phyloP scores from a whole-genome alignment of 441 rosid genomes.

The Daphne laureola region DNA sequence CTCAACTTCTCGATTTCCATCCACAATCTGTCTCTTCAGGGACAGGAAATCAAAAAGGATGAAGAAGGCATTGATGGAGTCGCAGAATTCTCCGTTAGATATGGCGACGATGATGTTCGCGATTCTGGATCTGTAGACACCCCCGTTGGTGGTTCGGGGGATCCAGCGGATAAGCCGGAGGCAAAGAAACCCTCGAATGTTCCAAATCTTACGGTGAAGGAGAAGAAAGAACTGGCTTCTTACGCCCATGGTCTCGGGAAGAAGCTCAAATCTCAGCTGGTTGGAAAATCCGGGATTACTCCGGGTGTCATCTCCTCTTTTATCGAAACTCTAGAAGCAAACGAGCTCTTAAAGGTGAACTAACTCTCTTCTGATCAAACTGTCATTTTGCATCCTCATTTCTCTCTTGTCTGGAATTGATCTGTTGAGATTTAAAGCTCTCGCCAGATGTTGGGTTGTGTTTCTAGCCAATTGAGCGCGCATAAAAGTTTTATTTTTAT shows the following conservation, averaged over 20 bases:
- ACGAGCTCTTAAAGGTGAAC: conserved; percentile 80
- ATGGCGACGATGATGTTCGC: conserved; percentile 2
- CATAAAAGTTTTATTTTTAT: too few relatives aligned
- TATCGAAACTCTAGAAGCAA: conserved; percentile 75
- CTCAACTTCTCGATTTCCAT: conserved; percentile 4
- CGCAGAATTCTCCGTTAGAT: conserved; percentile 11
- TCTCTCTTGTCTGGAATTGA: too few relatives aligned
- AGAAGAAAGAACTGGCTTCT: conserved; percentile 87
- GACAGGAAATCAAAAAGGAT: conserved; percentile 13
- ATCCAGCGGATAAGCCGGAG: conserved; percentile 12
- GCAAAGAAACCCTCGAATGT: conserved; percentile 13
- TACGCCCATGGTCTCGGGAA: conserved; percentile 79
- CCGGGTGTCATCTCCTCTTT: conserved; percentile 56
- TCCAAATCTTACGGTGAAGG: conserved; percentile 57
- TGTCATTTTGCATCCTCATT: too few relatives aligned
- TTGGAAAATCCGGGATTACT: conserved; percentile 84
- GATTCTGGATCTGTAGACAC: background rate
- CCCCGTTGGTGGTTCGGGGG: conserved; percentile 11
- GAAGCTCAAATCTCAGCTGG: conserved; percentile 66
- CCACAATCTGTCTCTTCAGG: conserved; percentile 12
- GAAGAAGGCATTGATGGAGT: conserved; percentile 15
- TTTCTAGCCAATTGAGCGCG: too few relatives aligned
- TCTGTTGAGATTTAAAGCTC: too few relatives aligned
- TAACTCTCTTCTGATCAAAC: too few relatives aligned
- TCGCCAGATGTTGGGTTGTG: too few relatives aligned